phyloP scores from a whole-genome alignment of 805 yeast genomes.

The Ogataea parapolymorpha region DNA sequence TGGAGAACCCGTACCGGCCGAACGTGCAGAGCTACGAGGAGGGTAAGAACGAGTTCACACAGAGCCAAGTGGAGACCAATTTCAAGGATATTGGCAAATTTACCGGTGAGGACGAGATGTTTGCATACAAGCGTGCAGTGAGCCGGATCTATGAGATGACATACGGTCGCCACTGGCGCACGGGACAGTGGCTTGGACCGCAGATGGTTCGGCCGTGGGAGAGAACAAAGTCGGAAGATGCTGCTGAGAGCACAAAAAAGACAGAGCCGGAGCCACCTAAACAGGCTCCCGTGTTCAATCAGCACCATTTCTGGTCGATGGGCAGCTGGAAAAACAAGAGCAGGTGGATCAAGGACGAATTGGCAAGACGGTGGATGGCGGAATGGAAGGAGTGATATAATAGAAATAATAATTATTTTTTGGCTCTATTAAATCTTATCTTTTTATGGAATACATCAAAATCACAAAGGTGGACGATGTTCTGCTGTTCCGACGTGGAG shows the following conservation, averaged over 20 bases:
- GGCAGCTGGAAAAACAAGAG: constrained; percentile 57
- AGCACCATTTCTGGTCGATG: constrained; percentile 65
- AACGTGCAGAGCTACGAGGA: constrained; percentile 62
- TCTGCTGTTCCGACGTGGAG: constrained; percentile 56
- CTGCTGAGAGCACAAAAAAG: not conserved
- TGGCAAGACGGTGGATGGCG: constrained; percentile 54
- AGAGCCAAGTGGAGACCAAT: constrained; percentile 30
- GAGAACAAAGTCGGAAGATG: not conserved
- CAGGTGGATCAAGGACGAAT: constrained; percentile 45
- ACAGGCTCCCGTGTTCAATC: constrained; percentile 40
- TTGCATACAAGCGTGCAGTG: constrained; percentile 70
- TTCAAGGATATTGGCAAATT: constrained; percentile 52
- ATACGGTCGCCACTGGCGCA: constrained; percentile 43
- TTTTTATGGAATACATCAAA: constrained; percentile 53
- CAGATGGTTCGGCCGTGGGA: constrained; percentile 59
- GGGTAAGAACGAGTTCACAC: constrained; percentile 33
- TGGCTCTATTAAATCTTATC: not conserved
- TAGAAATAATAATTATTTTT: not conserved
- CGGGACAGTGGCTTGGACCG: constrained; percentile 51
- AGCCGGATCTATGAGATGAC: constrained; percentile 50
- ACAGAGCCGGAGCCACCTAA: constrained; percentile 5
- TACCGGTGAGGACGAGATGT: constrained; percentile 75
- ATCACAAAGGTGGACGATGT: constrained; percentile 47
- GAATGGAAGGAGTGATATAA: constrained; percentile 5
- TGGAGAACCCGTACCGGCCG: constrained; percentile 65